phyloP scores from a whole-genome alignment of 2,329 filamentous ascomycete genomes.

The Aspergillus tanneri region DNA sequence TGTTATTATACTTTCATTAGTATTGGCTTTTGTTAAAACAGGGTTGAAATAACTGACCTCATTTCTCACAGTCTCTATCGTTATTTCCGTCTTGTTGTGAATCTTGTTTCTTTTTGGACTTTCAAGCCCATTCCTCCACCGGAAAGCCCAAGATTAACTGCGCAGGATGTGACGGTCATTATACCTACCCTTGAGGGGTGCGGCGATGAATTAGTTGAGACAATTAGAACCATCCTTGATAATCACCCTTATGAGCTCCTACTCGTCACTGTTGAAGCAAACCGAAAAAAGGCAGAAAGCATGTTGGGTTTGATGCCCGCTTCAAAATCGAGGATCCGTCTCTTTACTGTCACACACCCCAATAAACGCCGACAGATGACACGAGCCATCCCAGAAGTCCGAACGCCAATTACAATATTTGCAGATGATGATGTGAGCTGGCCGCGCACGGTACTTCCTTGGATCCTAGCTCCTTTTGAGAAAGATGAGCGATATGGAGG shows the following conservation, averaged over 20 bases:
- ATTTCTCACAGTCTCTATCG: conserved; percentile 68
- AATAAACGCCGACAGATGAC: conserved; percentile 96
- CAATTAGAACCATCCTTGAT: conserved; percentile 61
- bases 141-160: conserved; percentile 73
- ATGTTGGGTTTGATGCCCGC: conserved; percentile 57
- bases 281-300: conserved; percentile 65
- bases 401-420: conserved; percentile 82
- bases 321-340: conserved; percentile 66
- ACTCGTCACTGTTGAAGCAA: conserved; percentile 82
- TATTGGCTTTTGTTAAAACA: not conserved
- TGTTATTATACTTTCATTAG: conserved; percentile 8
- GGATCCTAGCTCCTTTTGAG: conserved; percentile 92
- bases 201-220: conserved; percentile 78
- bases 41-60: conserved; percentile 11
- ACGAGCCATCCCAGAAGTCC: conserved; percentile 80
- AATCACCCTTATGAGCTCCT: conserved; percentile 67
- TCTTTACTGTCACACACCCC: conserved; percentile 76
- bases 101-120: conserved; percentile 79
- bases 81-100: conserved; percentile 81
- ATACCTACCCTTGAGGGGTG: conserved; percentile 88
- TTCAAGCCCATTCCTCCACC: conserved; percentile 84
- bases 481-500: conserved; percentile 74
- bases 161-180: conserved; percentile 86
- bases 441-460: conserved; percentile 79
- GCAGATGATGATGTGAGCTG: conserved; percentile 96